Evolutionary conservation across 164 flowering plant genomes (phyloP).

Genomic region (Magnolia sinica): DNA sequence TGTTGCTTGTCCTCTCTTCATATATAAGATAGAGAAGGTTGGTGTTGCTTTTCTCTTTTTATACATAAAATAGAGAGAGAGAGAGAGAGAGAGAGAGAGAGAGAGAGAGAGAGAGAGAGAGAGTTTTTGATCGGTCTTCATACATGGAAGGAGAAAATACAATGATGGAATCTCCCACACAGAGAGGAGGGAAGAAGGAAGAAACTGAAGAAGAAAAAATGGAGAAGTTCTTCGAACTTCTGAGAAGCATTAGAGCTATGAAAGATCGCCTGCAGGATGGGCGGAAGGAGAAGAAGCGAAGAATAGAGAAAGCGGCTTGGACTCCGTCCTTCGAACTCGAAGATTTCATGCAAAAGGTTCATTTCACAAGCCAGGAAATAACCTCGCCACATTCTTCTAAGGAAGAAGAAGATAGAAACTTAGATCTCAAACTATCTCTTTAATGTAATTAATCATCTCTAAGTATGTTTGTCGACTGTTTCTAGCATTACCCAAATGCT

Average conservation of each 20-base stretch:
- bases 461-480: too few relatives aligned
- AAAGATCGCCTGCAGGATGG: neutral
- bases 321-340: slow-evolving; percentile 4
- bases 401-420: neutral
- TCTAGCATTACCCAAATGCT: too few relatives aligned
- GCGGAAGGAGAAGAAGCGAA: neutral
- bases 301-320: slow-evolving; percentile 1
- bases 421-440: slow-evolving; percentile 8
- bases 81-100: neutral
- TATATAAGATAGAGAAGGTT: neutral
- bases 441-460: neutral
- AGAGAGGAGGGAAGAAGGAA: neutral
- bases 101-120: neutral
- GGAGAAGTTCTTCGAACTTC: slow-evolving; percentile 3
- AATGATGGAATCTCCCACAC: neutral
- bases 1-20: too few relatives aligned
- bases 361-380: neutral
- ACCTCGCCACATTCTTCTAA: neutral
- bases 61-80: too few relatives aligned
- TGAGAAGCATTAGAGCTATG: slow-evolving; percentile 1
- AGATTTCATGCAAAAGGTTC: neutral
- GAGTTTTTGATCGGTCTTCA: neutral
- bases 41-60: neutral
- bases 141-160: neutral
- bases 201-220: slow-evolving; percentile 2